phyloP scores from a whole-genome alignment of 1,284 basidiomycete genomes.

The Ustilago bromivora region DNA sequence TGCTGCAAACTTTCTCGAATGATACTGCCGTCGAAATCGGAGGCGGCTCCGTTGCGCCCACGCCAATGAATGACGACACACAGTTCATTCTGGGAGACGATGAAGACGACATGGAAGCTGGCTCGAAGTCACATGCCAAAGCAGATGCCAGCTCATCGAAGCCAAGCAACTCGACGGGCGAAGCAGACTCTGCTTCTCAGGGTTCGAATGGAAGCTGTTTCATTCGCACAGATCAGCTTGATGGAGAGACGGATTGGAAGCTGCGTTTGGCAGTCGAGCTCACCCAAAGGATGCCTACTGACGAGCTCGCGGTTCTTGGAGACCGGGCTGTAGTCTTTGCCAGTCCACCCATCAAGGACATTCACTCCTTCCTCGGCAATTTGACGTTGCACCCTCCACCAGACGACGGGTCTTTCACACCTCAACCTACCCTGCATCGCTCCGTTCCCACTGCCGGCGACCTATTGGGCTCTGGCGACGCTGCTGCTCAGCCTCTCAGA shows the following conservation, averaged over 20 bases:
- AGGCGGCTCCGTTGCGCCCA: constrained; percentile 16
- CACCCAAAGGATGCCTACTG: constrained; percentile 80
- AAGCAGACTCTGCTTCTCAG: constrained; percentile 13
- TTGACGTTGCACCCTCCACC: constrained; percentile 78
- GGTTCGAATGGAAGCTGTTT: constrained; percentile 93
- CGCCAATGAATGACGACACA: constrained; percentile 18
- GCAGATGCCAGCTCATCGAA: constrained; percentile 6
- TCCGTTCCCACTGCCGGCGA: constrained; percentile 71
- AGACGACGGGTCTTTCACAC: constrained; percentile 29
- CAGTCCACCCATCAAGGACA: constrained; percentile 95
- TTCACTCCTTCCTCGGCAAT: constrained; percentile 93
- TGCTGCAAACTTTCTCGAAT: constrained; percentile 79
- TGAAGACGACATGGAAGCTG: constrained; percentile 31
- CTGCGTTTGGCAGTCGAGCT: constrained; percentile 86
- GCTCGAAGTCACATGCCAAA: constrained; percentile 4
- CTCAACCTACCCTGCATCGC: constrained; percentile 24
- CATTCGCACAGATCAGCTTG: constrained; percentile 95
- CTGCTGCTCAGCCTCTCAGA: constrained; percentile 22
- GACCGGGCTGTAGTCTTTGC: constrained; percentile 73
- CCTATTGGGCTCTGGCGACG: constrained; percentile 32
- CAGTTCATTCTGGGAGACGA: constrained; percentile 59
- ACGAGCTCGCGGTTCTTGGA: constrained; percentile 76
- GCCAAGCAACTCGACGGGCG: background rate
- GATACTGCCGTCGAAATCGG: constrained; percentile 46
- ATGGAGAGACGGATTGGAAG: constrained; percentile 99